Conservation (phyloP, 257 asterid species). For the Penstemon newberryi region DNA sequence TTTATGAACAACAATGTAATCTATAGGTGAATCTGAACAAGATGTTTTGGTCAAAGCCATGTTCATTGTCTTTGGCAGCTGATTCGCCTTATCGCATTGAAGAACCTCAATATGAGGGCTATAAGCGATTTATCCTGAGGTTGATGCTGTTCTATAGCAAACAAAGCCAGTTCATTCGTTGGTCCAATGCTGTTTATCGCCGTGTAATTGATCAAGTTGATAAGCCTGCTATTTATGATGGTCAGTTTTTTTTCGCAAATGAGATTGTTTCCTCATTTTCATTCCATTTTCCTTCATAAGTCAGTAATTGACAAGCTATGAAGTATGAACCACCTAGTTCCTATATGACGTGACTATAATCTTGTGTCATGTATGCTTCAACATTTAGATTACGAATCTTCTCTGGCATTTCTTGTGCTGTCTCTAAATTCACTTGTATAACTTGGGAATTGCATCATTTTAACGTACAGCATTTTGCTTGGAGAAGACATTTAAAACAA, state of each 20-base stretch:
- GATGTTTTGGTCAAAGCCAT: constrained; percentile 92
- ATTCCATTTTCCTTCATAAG: constrained; percentile 3
- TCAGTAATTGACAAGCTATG: background rate
- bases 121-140: constrained; percentile 53
- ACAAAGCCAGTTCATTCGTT: constrained; percentile 83
- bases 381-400: background rate
- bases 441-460: constrained; percentile 13
- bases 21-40: constrained; percentile 72
- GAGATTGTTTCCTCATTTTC: constrained; percentile 18
- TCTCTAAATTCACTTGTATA: constrained; percentile 22
- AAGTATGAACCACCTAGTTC: background rate
- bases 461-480: constrained; percentile 78
- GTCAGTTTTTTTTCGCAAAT: constrained; percentile 43
- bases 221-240: constrained; percentile 79
- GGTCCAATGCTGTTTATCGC: constrained; percentile 74
- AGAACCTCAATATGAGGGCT: constrained; percentile 70
- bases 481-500: constrained; percentile 90
- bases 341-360: constrained; percentile 15
- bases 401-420: constrained; percentile 9
- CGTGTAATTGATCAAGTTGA: constrained; percentile 78
- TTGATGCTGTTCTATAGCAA: constrained; percentile 83
- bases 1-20: constrained; percentile 11
- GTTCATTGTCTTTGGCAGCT: constrained; percentile 71
- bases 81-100: constrained; percentile 70
- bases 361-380: background rate